Conservation (phyloP, 2,329 filamentous ascomycete species). For the Sporothrix phasma region DNA sequence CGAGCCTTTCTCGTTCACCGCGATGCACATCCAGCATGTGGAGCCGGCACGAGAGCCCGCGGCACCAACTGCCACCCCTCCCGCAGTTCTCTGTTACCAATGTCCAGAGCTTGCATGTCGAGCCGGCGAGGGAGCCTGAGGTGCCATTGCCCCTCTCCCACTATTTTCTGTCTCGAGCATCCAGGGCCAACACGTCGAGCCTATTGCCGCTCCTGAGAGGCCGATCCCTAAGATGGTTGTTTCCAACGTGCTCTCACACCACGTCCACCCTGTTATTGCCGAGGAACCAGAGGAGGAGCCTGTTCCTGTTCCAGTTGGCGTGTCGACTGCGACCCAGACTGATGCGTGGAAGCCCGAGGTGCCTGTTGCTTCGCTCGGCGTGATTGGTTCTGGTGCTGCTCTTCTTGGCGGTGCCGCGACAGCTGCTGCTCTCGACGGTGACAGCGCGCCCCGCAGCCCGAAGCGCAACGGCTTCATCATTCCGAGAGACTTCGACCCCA, state of each 20-base stretch:
- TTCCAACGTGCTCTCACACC: conserved; percentile 13
- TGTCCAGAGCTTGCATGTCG: conserved; percentile 27
- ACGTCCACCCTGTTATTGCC: conserved; percentile 9
- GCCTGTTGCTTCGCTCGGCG: conserved; percentile 33
- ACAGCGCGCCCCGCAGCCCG: conserved; percentile 32
- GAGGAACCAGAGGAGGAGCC: conserved; percentile 8
- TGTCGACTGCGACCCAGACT: conserved; percentile 15
- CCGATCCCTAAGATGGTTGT: conserved; percentile 15
- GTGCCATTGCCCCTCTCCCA: conserved; percentile 12
- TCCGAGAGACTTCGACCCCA: conserved; percentile 33
- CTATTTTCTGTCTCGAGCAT: conserved; percentile 33
- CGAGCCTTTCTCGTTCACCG: conserved; percentile 20
- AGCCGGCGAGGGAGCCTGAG: conserved; percentile 23
- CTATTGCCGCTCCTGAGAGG: conserved; percentile 18
- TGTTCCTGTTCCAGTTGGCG: not conserved
- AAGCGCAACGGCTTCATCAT: conserved; percentile 49
- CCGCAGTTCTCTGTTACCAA: conserved; percentile 30
- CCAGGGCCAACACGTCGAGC: conserved; percentile 25
- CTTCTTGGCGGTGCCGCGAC: conserved; percentile 19
- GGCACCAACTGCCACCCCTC: conserved; percentile 9
- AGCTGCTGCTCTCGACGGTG: conserved; percentile 29
- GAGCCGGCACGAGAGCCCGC: conserved; percentile 22
- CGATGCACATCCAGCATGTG: conserved; percentile 16
- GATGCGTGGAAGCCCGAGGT: conserved; percentile 17
- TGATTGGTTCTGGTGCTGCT: conserved; percentile 22